These are phyloP conservation scores for Wickerhamomyces strasburgensis DNA, from an alignment of 805 yeast genomes.

Conservation along the genomic window DNA sequence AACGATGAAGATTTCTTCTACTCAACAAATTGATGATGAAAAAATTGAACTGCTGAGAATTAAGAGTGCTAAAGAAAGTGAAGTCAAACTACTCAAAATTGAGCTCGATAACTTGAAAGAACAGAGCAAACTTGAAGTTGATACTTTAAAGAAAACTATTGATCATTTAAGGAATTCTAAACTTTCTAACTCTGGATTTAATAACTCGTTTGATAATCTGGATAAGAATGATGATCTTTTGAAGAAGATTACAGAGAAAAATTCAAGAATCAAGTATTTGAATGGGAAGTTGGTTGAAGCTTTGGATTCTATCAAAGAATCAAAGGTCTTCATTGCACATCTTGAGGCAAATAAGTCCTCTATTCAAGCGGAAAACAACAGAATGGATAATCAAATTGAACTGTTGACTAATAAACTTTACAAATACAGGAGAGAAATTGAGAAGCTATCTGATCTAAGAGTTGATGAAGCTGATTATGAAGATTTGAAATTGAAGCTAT, in stretches of 20 bases:
- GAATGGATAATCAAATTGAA: slow-evolving; percentile 28
- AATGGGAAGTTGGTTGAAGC: slow-evolving; percentile 21
- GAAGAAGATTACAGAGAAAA: slow-evolving; percentile 23
- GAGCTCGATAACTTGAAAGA: slow-evolving; percentile 35
- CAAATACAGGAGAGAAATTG: slow-evolving; percentile 22
- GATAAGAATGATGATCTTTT: slow-evolving; percentile 23
- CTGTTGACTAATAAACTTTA: slow-evolving; percentile 29
- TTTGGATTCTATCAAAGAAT: slow-evolving; percentile 25
- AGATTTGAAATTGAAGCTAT: slow-evolving; percentile 13
- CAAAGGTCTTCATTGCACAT: slow-evolving; percentile 25
- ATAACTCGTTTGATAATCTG: background rate
- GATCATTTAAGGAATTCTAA: slow-evolving; percentile 10
- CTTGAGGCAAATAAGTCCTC: slow-evolving; percentile 30
- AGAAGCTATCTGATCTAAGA: slow-evolving; percentile 9
- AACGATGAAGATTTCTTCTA: slow-evolving; percentile 26
- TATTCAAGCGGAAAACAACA: slow-evolving; percentile 28
- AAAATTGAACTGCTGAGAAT: slow-evolving; percentile 31
- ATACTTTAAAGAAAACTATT: slow-evolving; percentile 28
- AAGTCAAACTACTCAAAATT: slow-evolving; percentile 31
- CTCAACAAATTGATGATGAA: slow-evolving; percentile 32
- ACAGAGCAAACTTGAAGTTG: slow-evolving; percentile 32
- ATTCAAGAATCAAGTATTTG: slow-evolving; percentile 21
- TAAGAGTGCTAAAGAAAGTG: slow-evolving; percentile 35
- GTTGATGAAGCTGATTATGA: slow-evolving; percentile 9
- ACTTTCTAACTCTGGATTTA: slow-evolving; percentile 7